Base-by-base conservation (phyloP, 257 asterid species). In the Forsythia viridissima region DNA sequence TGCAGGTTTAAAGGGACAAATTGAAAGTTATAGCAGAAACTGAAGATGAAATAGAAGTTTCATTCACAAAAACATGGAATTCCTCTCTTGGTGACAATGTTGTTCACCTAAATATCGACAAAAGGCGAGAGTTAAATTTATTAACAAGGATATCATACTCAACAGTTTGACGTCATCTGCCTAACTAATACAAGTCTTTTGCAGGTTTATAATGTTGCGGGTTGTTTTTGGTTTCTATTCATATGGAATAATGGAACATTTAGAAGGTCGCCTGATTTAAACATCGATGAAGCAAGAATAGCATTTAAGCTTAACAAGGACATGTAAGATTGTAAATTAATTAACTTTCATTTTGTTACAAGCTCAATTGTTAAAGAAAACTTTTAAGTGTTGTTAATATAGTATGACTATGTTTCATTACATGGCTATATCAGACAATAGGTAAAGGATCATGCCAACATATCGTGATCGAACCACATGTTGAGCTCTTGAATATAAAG, bases 341-440 rank as follows among this genome's bases (percentile, higher is more conserved):
- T 48, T n/a, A n/a, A n/a, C 11, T 59, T 59, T 21, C 24, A 20
- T 4, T 18, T 59, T 18, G 10, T 59, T 59, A 57, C 4, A 18
- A 6, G 21, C 66, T 57, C 10, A 57, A n/a, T n/a, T 59, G 9
- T n/a, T 59, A 6, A 61, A 15, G 40, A 43, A 13, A 67, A 73
- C n/a, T n/a, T n/a, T n/a, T n/a, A n/a, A n/a, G n/a, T n/a, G n/a
- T n/a, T n/a, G n/a, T n/a, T n/a, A n/a, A 57, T 12, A 69, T 72
- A 59, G 21, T 70, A 1, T 44, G 12, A 5, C 40, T 83, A 93
- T 97, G 89, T 91, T 91, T 69, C 76, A 76, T 71, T 89, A 90
- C 83, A 91, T 91, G 93, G 97, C 90, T 10, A 79, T 91, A 72
- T 86, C 98, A 1, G 98, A 91, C 42, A 79, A 88, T 44, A 85